These are phyloP conservation scores for Dryas integrifolia DNA, from an alignment of 331 rosid genomes.

Conservation along the genomic window DNA sequence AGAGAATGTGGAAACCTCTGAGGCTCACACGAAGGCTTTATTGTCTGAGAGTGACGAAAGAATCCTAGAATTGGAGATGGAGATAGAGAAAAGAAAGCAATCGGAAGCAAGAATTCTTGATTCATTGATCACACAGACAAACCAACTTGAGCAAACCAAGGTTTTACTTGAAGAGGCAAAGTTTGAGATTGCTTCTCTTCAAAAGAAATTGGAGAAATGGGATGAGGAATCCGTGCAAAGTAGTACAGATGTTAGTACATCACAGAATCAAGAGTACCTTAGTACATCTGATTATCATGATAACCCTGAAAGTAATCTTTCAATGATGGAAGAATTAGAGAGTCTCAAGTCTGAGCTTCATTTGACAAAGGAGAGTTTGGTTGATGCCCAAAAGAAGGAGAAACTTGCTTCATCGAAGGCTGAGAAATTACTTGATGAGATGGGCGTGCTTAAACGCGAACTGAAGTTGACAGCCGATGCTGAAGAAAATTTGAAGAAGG, in stretches of 20 bases:
- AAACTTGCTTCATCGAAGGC: conserved; percentile 7
- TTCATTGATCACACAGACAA: conserved; percentile 51
- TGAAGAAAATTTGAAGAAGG: conserved; percentile 73
- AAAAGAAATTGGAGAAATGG: conserved; percentile 27
- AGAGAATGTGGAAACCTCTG: conserved; percentile 13
- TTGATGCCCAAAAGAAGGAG: conserved; percentile 24
- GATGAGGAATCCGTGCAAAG: conserved; percentile 25
- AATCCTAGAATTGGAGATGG: conserved; percentile 42
- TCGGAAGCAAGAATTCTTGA: conserved; percentile 55
- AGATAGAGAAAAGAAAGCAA: conserved; percentile 42
- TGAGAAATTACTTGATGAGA: conserved; percentile 34
- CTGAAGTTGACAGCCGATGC: conserved; percentile 53
- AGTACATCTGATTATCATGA: not conserved
- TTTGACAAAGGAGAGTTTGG: conserved; percentile 17
- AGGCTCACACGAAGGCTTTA: conserved; percentile 23
- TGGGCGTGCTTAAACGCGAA: conserved; percentile 41
- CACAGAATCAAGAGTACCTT: not conserved
- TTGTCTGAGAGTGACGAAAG: conserved; percentile 16
- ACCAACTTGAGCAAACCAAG: conserved; percentile 59
- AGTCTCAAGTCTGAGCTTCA: conserved; percentile 25
- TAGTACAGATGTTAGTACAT: not conserved
- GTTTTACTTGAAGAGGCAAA: conserved; percentile 56
- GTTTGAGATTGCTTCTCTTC: conserved; percentile 46
- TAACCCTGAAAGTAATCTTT: not conserved
- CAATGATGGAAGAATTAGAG: conserved; percentile 14